Conservation (phyloP, 129 eudicot species). For the Helichrysum umbraculigerum region DNA sequence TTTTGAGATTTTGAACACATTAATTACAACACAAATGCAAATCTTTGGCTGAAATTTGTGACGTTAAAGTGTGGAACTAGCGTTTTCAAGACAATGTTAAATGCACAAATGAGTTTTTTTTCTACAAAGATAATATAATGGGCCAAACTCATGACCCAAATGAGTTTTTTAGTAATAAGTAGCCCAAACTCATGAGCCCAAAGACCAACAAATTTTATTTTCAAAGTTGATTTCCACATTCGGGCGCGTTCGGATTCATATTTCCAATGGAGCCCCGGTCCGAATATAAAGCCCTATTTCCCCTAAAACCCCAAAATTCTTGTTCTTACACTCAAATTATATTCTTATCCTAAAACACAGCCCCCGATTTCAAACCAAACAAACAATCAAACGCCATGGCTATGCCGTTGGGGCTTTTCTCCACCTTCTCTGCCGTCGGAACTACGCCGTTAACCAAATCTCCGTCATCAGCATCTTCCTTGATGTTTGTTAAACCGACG, state of each 20-base stretch:
- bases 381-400: constrained; percentile 1
- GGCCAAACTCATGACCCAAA: not conserved
- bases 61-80: no score
- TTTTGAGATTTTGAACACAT: no score
- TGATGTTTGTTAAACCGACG: not conserved
- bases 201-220: not conserved
- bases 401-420: constrained; percentile 34
- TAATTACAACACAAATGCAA: no score
- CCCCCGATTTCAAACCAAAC: not conserved
- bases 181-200: not conserved
- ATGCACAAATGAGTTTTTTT: no score
- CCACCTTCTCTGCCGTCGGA: constrained; percentile 27
- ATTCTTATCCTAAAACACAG: not conserved
- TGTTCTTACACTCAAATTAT: not conserved
- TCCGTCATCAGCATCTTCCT: constrained; percentile 11
- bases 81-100: no score
- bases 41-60: no score
- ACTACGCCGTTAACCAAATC: constrained; percentile 24
- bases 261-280: not conserved
- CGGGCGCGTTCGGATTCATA: not conserved
- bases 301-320: not conserved
- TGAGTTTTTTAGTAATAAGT: no score
- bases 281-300: not conserved
- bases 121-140: no score
- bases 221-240: not conserved